Conservation (phyloP, 331 rosid genomes). For the Dryas integrifolia region DNA sequence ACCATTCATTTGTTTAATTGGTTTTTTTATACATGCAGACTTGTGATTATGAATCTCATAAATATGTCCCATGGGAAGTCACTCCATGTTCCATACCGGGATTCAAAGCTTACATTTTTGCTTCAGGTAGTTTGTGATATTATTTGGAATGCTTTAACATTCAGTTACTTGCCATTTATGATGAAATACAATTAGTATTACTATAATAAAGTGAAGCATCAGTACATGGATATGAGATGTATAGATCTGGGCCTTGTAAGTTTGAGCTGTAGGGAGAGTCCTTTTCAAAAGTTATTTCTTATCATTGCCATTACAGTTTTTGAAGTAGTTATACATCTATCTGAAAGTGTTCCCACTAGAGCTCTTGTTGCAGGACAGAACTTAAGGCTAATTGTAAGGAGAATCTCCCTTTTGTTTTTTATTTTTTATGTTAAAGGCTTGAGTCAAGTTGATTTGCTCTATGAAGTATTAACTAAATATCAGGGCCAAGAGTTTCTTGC, state of each 20-base stretch:
- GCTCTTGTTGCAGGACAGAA: not conserved
- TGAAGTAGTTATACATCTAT: not conserved
- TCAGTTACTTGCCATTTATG: not conserved
- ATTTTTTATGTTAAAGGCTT: not conserved
- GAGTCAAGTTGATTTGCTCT: not conserved
- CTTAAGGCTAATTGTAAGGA: not conserved
- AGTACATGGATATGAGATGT: not conserved
- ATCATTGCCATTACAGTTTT: not conserved
- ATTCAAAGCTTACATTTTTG: constrained; percentile 92
- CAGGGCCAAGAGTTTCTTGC: not conserved
- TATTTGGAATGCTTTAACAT: constrained; percentile 17
- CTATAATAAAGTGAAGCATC: not conserved
- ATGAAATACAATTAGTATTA: not conserved
- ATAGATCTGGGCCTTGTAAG: not conserved
- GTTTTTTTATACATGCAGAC: constrained; percentile 55
- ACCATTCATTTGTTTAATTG: not conserved
- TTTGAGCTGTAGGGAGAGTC: too few relatives aligned
- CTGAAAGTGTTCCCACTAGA: not conserved
- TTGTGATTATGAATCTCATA: constrained; percentile 94
- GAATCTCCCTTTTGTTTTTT: not conserved
- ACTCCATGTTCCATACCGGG: constrained; percentile 93
- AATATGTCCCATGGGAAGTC: constrained; percentile 86
- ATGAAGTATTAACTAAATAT: not conserved
- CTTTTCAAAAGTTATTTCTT: not conserved
- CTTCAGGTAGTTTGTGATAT: constrained; percentile 69